Conservation (phyloP, 805 yeast genomes). For the Lipomyces lipofer region DNA sequence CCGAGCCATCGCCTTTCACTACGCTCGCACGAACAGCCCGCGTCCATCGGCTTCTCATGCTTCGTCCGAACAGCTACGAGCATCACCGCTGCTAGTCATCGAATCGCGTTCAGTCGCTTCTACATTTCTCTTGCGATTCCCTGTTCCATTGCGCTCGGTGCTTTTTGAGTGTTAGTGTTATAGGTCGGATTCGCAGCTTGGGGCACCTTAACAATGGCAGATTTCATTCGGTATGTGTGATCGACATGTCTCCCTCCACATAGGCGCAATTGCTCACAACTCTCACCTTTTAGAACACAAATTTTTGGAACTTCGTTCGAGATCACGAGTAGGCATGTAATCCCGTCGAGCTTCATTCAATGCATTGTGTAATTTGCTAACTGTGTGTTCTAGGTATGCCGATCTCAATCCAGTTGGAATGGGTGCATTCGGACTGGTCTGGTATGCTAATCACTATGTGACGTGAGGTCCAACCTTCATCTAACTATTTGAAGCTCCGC, state of each 20-base stretch:
- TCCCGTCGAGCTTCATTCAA: constrained; percentile 33
- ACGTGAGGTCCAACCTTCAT: neutral
- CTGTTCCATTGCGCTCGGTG: too few species aligned
- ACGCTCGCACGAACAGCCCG: too few species aligned
- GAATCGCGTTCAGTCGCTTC: too few species aligned
- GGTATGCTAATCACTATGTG: constrained; percentile 41
- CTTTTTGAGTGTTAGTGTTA: too few species aligned
- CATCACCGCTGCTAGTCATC: too few species aligned
- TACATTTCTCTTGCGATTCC: too few species aligned
- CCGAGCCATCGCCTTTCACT: too few species aligned
- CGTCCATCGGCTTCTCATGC: too few species aligned
- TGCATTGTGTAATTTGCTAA: neutral
- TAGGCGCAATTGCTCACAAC: neutral
- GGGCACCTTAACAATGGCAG: too few species aligned
- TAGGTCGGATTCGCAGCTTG: too few species aligned
- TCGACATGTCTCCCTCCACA: neutral
- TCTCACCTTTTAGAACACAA: constrained; percentile 59
- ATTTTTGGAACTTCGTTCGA: constrained; percentile 95
- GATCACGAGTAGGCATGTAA: constrained; percentile 56
- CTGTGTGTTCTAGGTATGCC: constrained; percentile 57
- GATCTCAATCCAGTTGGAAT: constrained; percentile 97
- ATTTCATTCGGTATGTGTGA: constrained; percentile 35
- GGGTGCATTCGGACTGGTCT: constrained; percentile 99
- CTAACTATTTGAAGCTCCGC: constrained; percentile 56
- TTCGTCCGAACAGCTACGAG: too few species aligned